phyloP scores from a whole-genome alignment of 2,329 filamentous ascomycete species.

The Gliomastix tumulicola region DNA sequence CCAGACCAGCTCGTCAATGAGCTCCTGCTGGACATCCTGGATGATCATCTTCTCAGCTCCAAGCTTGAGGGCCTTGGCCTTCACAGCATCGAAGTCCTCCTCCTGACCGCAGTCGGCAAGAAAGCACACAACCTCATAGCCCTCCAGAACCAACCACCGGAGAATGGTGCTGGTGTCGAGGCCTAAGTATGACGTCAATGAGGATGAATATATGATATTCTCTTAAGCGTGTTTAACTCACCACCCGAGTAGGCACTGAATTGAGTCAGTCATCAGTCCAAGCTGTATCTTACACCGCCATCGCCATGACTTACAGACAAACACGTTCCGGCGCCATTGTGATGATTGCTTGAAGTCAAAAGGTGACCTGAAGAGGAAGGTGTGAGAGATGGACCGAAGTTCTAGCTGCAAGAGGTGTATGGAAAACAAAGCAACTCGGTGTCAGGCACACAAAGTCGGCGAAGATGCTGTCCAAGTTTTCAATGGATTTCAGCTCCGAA shows the following conservation, averaged over 20 bases:
- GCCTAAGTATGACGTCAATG: constrained; percentile 4
- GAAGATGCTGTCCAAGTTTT: too few relatives aligned
- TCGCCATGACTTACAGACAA: constrained; percentile 11
- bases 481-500: too few relatives aligned
- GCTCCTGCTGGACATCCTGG: constrained; percentile 59
- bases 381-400: too few relatives aligned
- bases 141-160: constrained; percentile 5
- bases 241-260: constrained; percentile 14
- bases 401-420: too few relatives aligned
- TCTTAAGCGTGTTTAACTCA: constrained; percentile 5
- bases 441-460: too few relatives aligned
- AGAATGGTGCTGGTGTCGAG: constrained; percentile 12
- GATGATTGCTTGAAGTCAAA: constrained; percentile 4
- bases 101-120: constrained; percentile 64
- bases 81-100: constrained; percentile 61
- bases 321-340: constrained; percentile 12
- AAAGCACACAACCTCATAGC: constrained; percentile 18
- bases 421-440: too few relatives aligned
- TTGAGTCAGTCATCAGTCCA: constrained; percentile 7
- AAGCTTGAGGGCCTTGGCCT: constrained; percentile 48
- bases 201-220: constrained; percentile 3
- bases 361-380: too few relatives aligned
- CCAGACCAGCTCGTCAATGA: constrained; percentile 71
- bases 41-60: constrained; percentile 32
- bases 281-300: constrained; percentile 1